Evolutionary conservation across 2,329 filamentous ascomycete species (phyloP).

Genomic region (Curvularia sp.): DNA sequence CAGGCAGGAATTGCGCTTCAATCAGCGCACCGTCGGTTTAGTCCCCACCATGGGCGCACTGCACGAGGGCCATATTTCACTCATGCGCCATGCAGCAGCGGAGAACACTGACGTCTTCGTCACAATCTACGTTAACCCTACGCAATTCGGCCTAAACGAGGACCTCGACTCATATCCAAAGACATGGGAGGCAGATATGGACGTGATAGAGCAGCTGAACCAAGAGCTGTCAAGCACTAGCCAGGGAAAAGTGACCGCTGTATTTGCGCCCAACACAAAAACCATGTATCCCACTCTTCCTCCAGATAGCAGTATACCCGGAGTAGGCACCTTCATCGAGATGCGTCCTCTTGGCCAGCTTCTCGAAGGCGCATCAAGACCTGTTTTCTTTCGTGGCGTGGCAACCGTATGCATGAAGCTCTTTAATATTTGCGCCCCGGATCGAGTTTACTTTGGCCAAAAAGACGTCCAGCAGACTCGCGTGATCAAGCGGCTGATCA

Average conservation of each 20-base stretch:
- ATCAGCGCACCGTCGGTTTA: conserved; percentile 78
- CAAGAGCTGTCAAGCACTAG: conserved; percentile 66
- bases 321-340: conserved; percentile 86
- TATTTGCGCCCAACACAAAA: conserved; percentile 83
- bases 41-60: conserved; percentile 98
- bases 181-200: conserved; percentile 82
- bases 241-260: conserved; percentile 73
- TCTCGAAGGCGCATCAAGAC: conserved; percentile 83
- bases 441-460: conserved; percentile 90
- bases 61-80: conserved; percentile 86
- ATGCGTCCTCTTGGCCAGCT: conserved; percentile 83
- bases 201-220: conserved; percentile 71
- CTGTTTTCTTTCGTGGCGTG: conserved; percentile 95
- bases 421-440: conserved; percentile 81
- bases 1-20: conserved; percentile 69
- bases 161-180: conserved; percentile 89
- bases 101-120: conserved; percentile 90
- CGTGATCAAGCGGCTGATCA: conserved; percentile 83
- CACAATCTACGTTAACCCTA: conserved; percentile 94
- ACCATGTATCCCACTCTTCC: conserved; percentile 89
- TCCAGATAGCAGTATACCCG: conserved; percentile 73
- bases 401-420: conserved; percentile 96
- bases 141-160: conserved; percentile 89
- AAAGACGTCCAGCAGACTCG: conserved; percentile 98
- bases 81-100: conserved; percentile 81